A percentile compares a stretch with the other conserved stretches of the same genome.
Conservation (phyloP, 768 basidiomycete genomes). For the Boletus subcaerulescens region DNA sequence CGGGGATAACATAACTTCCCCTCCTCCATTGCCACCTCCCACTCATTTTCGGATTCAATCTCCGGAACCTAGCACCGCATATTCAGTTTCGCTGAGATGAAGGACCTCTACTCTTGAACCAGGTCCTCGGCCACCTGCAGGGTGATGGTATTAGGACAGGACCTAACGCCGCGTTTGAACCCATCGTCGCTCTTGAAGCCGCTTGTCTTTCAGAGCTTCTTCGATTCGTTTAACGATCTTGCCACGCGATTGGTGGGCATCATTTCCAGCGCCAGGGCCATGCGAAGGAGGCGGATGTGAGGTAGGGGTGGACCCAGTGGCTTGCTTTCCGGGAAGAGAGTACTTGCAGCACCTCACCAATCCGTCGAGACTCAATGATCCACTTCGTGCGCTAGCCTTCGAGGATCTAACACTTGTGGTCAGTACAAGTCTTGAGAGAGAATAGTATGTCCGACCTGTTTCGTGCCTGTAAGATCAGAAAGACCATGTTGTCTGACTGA, state of each 20-base stretch:
- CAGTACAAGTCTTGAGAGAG: too few species aligned
- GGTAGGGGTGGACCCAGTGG: slow-evolving; percentile 22
- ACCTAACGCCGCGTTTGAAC: not conserved
- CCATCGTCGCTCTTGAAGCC: not conserved
- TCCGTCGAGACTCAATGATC: slow-evolving; percentile 71
- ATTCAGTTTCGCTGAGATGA: slow-evolving; percentile 42
- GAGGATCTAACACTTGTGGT: slow-evolving; percentile 49
- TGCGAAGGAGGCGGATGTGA: slow-evolving; percentile 11
- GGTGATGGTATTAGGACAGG: not conserved
- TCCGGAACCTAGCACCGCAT: slow-evolving; percentile 57
- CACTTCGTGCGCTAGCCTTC: slow-evolving; percentile 88
- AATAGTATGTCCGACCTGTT: slow-evolving; percentile 50
- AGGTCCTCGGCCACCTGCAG: not conserved
- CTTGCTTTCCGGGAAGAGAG: slow-evolving; percentile 45
- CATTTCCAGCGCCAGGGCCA: not conserved
- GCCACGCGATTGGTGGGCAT: slow-evolving; percentile 44
- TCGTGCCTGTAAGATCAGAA: slow-evolving; percentile 82
- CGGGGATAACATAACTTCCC: slow-evolving; percentile 64
- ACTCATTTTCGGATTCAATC: slow-evolving; percentile 86
- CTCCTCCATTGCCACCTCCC: slow-evolving; percentile 77
- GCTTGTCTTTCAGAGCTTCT: slow-evolving; percentile 86
- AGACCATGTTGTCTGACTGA: slow-evolving; percentile 85
- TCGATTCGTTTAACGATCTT: slow-evolving; percentile 86
- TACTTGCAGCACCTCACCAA: slow-evolving; percentile 64
- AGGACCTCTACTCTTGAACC: slow-evolving; percentile 8